Percentiles rank a stretch among this genome's conserved stretches.
Evolutionary conservation across 768 basidiomycete genomes (phyloP).

Genomic region (Hirschioporus abietinus): DNA sequence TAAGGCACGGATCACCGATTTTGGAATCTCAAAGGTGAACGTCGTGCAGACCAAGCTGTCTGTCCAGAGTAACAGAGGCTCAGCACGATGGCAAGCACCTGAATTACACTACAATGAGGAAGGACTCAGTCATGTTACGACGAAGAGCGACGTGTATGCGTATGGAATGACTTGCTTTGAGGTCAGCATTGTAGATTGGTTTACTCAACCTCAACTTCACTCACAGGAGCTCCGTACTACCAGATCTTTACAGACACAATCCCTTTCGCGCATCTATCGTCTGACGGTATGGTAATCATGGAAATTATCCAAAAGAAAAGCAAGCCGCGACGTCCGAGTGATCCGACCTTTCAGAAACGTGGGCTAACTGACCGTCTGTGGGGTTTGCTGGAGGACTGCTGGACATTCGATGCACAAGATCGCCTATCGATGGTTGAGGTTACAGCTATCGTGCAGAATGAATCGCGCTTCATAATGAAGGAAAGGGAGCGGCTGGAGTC

Average conservation of each 20-base stretch:
- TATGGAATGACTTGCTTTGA: conserved; percentile 1
- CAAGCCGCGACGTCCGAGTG: background rate
- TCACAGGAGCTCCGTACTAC: background rate
- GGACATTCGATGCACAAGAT: background rate
- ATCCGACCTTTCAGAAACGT: background rate
- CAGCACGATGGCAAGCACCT: conserved; percentile 4
- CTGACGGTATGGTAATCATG: conserved; percentile 1
- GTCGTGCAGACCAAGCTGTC: background rate
- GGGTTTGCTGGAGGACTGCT: background rate
- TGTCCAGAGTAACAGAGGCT: conserved; percentile 5
- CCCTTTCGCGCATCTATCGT: background rate
- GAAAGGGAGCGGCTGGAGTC: background rate
- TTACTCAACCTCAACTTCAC: background rate
- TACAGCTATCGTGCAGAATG: background rate
- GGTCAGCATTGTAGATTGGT: background rate
- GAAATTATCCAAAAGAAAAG: background rate
- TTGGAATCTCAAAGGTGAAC: background rate
- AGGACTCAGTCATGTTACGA: conserved; percentile 1
- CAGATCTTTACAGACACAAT: conserved; percentile 1
- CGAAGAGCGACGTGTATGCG: conserved; percentile 4
- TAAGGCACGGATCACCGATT: background rate
- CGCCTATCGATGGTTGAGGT: background rate
- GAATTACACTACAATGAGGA: background rate
- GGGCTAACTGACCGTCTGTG: background rate
- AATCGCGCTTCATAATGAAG: background rate